Evolutionary conservation across 805 yeast species (phyloP).

Genomic region (Wickerhamiella siamensis): DNA sequence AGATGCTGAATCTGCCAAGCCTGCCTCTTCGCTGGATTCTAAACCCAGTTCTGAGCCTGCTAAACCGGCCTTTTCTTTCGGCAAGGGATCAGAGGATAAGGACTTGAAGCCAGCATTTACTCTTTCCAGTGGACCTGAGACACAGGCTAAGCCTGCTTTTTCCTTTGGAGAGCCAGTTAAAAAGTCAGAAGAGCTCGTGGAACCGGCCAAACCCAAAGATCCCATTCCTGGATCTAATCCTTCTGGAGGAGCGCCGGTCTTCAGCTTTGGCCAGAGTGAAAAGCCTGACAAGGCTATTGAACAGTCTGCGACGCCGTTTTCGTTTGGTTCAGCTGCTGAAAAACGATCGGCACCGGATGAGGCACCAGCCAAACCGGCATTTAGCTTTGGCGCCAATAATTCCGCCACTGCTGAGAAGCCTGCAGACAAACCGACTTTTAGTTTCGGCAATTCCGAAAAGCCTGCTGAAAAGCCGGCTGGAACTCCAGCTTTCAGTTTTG

Average conservation of each 20-base stretch:
- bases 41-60: neutral
- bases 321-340: conserved; percentile 3
- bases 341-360: neutral
- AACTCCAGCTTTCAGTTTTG: conserved; percentile 1
- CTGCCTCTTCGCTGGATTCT: neutral
- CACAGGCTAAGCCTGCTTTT: conserved; percentile 9
- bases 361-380: conserved; percentile 6
- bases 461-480: neutral
- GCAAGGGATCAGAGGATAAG: neutral
- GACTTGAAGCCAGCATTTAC: conserved; percentile 1
- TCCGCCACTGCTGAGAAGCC: conserved; percentile 2
- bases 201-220: no score
- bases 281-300: no score
- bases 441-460: conserved; percentile 1
- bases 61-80: neutral
- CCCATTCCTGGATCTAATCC: no score
- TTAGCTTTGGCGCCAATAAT: conserved; percentile 4
- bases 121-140: neutral
- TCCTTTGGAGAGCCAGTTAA: conserved; percentile 4
- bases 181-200: neutral
- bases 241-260: no score
- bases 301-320: neutral
- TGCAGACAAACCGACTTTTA: conserved; percentile 3
- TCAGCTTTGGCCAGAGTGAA: no score
- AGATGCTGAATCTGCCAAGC: neutral